Conservation (phyloP, 176 grass and related monocot genomes). For the Lolium rigidum region DNA sequence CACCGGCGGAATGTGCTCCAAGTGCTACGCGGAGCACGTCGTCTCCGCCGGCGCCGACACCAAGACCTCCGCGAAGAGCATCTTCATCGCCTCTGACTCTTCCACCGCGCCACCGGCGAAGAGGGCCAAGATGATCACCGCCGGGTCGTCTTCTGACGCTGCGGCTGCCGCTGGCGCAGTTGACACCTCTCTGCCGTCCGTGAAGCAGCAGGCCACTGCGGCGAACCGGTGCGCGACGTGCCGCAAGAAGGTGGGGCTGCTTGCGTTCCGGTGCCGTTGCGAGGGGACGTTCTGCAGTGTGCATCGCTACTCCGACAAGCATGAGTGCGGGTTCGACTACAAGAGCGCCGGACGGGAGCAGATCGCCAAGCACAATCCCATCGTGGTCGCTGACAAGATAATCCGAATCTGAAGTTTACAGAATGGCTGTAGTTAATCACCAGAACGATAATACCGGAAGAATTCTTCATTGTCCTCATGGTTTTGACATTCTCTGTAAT, state of each 20-base stretch:
- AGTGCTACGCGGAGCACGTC: slow-evolving; percentile 36
- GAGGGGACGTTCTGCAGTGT: too few relatives aligned
- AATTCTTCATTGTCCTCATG: background rate
- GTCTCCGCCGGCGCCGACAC: background rate
- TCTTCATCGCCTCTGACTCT: background rate
- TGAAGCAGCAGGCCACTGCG: background rate
- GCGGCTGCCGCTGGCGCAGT: too few relatives aligned
- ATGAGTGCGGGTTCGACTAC: too few relatives aligned
- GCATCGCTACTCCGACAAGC: too few relatives aligned
- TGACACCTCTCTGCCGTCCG: background rate
- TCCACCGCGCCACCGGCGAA: too few relatives aligned
- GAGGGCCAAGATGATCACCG: too few relatives aligned
- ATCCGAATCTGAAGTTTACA: slow-evolving; percentile 1
- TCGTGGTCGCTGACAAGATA: slow-evolving; percentile 56
- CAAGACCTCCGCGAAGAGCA: background rate
- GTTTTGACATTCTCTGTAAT: background rate
- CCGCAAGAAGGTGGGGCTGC: too few relatives aligned
- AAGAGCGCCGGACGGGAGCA: too few relatives aligned
- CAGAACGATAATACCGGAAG: background rate
- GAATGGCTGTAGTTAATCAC: background rate
- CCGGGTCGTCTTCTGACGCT: too few relatives aligned
- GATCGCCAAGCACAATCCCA: too few relatives aligned
- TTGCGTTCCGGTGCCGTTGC: too few relatives aligned
- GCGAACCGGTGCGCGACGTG: too few relatives aligned
- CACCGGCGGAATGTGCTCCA: slow-evolving; percentile 49